These are phyloP conservation scores for Starmerella apicola DNA, from an alignment of 805 yeast genomes.

Conservation along the genomic window DNA sequence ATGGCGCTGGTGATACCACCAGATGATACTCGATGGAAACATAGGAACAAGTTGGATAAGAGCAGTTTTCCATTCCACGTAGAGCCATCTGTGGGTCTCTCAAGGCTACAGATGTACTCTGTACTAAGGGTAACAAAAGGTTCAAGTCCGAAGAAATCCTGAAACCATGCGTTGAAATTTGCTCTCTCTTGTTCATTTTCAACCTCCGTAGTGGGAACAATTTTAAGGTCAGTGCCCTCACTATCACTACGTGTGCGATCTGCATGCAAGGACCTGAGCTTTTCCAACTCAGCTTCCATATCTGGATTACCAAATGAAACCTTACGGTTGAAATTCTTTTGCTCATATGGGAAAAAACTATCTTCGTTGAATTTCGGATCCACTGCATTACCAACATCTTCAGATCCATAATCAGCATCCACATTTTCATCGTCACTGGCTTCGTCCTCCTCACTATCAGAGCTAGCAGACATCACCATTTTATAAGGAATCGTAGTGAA, in stretches of 20 bases:
- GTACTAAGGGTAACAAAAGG: constrained; percentile 43
- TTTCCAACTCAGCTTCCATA: neutral
- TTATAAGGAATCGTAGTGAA: neutral
- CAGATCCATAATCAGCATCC: constrained; percentile 9
- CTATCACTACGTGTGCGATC: no score
- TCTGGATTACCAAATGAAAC: neutral
- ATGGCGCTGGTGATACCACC: constrained; percentile 32
- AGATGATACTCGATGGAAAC: constrained; percentile 60
- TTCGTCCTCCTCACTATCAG: neutral
- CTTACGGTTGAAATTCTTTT: constrained; percentile 3
- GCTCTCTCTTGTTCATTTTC: constrained; percentile 16
- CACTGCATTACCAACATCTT: neutral
- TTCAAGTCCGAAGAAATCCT: constrained; percentile 51
- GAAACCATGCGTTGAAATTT: constrained; percentile 48
- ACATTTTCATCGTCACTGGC: constrained; percentile 10
- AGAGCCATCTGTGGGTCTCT: constrained; percentile 7
- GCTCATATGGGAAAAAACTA: neutral
- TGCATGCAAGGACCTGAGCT: no score
- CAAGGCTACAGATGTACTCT: constrained; percentile 34
- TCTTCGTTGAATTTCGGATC: constrained; percentile 6
- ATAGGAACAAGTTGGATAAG: constrained; percentile 53
- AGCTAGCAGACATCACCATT: neutral
- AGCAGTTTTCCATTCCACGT: constrained; percentile 52
- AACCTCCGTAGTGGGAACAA: neutral
- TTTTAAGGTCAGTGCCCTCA: neutral